These are phyloP conservation scores for Melampsora larici-populina DNA, from an alignment of 1,284 basidiomycete genomes.

Conservation along the genomic window DNA sequence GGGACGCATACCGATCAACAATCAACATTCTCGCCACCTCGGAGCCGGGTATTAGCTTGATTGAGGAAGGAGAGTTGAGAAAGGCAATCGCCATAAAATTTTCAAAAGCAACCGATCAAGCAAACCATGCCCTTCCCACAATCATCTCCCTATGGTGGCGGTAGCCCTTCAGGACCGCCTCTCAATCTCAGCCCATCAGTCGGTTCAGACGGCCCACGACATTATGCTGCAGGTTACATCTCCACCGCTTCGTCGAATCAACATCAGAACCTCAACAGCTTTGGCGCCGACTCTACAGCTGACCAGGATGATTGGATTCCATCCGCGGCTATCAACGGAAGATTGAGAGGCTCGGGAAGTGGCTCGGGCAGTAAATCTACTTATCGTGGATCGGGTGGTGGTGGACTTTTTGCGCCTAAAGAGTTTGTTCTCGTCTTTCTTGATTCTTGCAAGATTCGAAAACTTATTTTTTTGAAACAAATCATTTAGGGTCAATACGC, in stretches of 20 bases:
- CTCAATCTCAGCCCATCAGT: constrained; percentile 32
- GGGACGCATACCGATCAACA: no score
- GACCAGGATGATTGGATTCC: constrained; percentile 36
- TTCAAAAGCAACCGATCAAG: no score
- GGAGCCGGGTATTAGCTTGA: no score
- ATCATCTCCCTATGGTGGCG: constrained; percentile 5
- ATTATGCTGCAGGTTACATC: constrained; percentile 39
- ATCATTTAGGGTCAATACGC: constrained; percentile 11
- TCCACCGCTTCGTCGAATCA: constrained; percentile 9
- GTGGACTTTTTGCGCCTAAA: constrained; percentile 36
- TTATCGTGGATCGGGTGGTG: constrained; percentile 14
- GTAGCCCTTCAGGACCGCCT: background rate
- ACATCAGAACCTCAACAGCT: constrained; percentile 10
- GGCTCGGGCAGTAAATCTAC: constrained; percentile 20
- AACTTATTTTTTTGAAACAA: background rate
- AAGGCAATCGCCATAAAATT: no score
- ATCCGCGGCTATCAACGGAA: constrained; percentile 17
- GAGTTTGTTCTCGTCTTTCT: constrained; percentile 7
- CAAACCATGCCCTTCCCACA: constrained; percentile 25
- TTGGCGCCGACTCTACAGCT: background rate
- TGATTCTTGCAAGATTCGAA: background rate
- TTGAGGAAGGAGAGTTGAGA: no score
- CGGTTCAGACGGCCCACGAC: constrained; percentile 25
- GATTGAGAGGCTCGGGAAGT: constrained; percentile 2
- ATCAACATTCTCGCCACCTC: no score